Evolutionary conservation across 257 asterid genomes (phyloP), one percentile per base, ranked within the genome.

Genomic region (Linderniella brevidens): DNA sequence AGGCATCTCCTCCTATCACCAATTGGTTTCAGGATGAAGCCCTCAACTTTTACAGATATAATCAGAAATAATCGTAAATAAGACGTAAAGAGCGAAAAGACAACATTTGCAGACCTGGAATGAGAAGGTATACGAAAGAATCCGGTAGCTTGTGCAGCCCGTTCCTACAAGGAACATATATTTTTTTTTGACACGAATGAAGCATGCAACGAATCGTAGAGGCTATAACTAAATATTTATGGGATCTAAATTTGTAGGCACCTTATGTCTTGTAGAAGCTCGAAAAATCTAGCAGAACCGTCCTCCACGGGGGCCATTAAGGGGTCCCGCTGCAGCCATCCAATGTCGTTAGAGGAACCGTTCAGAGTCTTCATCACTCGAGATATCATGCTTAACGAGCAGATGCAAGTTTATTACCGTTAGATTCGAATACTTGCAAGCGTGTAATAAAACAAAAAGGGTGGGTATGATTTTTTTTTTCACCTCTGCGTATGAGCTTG

Each of bases 261-360:
- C 97, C 95, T 80, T 53, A 80, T 65, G 54, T 57, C 71, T 40
- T 66, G 82, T 38, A 84, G 75, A 44, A 88, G 69, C 68, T 83
- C 90, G n/a, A 35, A 64, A 67, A 88, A 84, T 70, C 87, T 72
- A 58, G 66, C 72, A 47, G 97, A 78, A 59, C 97, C 97, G 65
- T 84, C 97, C 69, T 66, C 65, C 48, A 75, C 83, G 8, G 85
- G 80, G 61, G 87, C 79, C 86, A 76, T 72, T 55, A 65, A 84
- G 18, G 86, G 77, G 53, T 74, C 76, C 48, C 53, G 55, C 64
- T 80, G 95, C 57, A 88, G 56, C 97, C 97, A 88, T 37, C 97
- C 97, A 58, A 88, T 84, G 61, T 84, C 97, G 68, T 70, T 79
- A 50, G 92, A 76, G 56, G 97, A 88, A 40, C 97, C 97, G 50